Evolutionary conservation across 441 rosid species (phyloP).

Genomic region (Francoa sonchifolia): DNA sequence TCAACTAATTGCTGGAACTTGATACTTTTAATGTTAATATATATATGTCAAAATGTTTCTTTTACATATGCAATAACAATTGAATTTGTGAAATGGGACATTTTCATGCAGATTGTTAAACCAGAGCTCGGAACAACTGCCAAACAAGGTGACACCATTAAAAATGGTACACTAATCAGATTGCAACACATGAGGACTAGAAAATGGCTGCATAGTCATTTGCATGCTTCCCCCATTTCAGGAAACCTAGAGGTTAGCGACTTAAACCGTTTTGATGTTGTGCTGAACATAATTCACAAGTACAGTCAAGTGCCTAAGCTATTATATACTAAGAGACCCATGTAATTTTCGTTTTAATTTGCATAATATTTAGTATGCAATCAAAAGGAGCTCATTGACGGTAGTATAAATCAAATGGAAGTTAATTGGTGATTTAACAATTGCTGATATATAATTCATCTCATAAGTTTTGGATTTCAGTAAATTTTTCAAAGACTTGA

Average conservation of each 20-base stretch:
- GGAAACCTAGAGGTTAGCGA: conserved; percentile 87
- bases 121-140: conserved; percentile 43
- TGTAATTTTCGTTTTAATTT: too few species aligned
- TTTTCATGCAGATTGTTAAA: conserved; percentile 49
- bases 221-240: conserved; percentile 84
- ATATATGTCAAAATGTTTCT: background rate
- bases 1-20: background rate
- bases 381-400: too few species aligned
- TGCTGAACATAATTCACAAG: too few species aligned
- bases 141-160: conserved; percentile 72
- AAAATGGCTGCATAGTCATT: conserved; percentile 91
- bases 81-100: conserved; percentile 2
- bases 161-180: conserved; percentile 55
- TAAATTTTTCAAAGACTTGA: too few species aligned
- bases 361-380: too few species aligned
- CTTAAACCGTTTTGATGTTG: too few species aligned
- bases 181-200: conserved; percentile 88
- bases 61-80: background rate
- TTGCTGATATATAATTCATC: too few species aligned
- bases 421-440: too few species aligned
- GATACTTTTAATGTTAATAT: background rate
- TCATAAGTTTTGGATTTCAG: too few species aligned
- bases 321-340: too few species aligned
- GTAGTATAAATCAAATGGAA: too few species aligned
- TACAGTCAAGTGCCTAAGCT: too few species aligned